Evolutionary conservation across 2,329 filamentous ascomycete genomes (phyloP).

Genomic region (Dryadomyces quercivorus): DNA sequence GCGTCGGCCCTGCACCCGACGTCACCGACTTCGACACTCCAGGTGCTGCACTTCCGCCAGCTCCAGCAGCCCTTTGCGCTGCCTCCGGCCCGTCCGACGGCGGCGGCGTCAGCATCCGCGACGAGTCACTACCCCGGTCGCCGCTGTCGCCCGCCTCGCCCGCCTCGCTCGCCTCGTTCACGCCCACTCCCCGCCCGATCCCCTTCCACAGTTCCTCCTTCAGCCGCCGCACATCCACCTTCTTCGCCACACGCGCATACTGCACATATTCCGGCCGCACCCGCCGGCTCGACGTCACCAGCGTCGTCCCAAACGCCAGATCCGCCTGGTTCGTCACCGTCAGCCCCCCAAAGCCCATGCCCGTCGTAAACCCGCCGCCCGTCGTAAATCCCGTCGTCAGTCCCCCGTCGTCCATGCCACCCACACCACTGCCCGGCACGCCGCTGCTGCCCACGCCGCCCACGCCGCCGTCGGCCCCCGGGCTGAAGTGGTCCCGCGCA

Average conservation of each 20-base stretch:
- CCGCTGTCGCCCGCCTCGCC: not conserved
- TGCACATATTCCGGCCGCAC: conserved; percentile 57
- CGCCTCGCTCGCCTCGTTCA: conserved; percentile 28
- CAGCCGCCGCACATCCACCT: conserved; percentile 55
- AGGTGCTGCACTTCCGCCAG: not conserved
- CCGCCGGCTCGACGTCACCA: conserved; percentile 52
- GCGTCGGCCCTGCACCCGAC: conserved; percentile 15
- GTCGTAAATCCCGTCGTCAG: not conserved
- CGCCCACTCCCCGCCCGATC: conserved; percentile 34
- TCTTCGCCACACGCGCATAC: conserved; percentile 58
- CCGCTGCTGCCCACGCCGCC: not conserved
- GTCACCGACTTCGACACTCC: not conserved
- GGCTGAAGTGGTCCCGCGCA: conserved; percentile 67
- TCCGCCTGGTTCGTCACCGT: conserved; percentile 30
- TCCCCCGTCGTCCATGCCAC: not conserved
- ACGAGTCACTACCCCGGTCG: not conserved
- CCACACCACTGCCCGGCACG: conserved; percentile 15
- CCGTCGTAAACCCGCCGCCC: conserved; percentile 32
- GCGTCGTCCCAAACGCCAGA: conserved; percentile 49
- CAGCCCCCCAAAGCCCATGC: conserved; percentile 18
- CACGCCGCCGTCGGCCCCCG: conserved; percentile 36
- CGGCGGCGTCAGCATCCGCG: conserved; percentile 11
- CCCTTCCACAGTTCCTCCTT: conserved; percentile 62
- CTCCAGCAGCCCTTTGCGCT: not conserved
- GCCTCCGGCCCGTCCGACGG: conserved; percentile 1